Evolutionary conservation across 2,329 filamentous ascomycete species (phyloP).

Genomic region (Colletotrichum sp.): DNA sequence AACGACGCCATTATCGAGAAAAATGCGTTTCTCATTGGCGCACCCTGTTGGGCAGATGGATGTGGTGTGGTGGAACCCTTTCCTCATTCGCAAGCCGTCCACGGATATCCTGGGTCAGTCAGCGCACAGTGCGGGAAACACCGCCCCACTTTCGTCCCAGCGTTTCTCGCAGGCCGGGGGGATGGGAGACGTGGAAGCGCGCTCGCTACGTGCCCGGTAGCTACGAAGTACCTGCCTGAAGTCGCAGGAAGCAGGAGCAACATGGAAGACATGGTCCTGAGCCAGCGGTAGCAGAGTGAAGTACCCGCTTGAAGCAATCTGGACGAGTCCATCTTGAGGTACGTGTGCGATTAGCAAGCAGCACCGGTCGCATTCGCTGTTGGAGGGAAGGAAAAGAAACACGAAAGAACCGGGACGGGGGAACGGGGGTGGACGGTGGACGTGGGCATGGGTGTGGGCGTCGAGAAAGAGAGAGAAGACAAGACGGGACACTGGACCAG

Average conservation of each 20-base stretch:
- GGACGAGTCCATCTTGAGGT: neutral
- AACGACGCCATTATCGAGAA: neutral
- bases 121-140: slow-evolving; percentile 4
- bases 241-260: neutral
- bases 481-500: neutral
- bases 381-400: neutral
- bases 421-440: neutral
- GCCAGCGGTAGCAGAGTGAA: neutral
- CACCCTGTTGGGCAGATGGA: neutral
- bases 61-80: neutral
- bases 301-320: neutral
- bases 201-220: neutral
- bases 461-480: neutral
- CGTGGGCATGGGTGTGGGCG: neutral
- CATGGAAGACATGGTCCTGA: neutral
- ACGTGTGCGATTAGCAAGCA: neutral
- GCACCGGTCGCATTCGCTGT: neutral
- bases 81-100: slow-evolving; percentile 13
- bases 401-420: neutral
- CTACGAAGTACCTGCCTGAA: neutral
- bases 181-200: neutral
- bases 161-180: slow-evolving; percentile 3
- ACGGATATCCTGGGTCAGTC: neutral
- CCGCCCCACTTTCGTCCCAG: neutral
- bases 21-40: neutral